Percentiles rank a stretch among this genome's conserved stretches.
These are phyloP conservation scores for Metarhizium robertsii DNA, from an alignment of 2,329 filamentous ascomycete genomes.

Conservation along the genomic window DNA sequence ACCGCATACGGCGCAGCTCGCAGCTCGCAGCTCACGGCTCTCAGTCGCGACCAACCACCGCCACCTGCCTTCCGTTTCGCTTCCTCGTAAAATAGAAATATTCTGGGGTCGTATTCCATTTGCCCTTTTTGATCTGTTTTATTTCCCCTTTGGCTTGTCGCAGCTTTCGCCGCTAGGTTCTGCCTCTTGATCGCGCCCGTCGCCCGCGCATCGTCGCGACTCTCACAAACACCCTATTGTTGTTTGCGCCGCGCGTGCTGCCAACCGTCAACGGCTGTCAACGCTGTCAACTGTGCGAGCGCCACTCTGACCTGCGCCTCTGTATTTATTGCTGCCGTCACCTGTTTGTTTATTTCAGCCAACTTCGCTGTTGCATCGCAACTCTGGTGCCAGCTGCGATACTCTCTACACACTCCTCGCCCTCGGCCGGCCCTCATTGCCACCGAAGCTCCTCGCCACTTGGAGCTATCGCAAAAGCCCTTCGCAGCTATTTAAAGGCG, in stretches of 20 bases:
- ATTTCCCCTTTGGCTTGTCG: neutral
- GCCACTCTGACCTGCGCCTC: neutral
- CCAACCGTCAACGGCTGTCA: slow-evolving; percentile 5
- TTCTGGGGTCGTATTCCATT: neutral
- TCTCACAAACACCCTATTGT: neutral
- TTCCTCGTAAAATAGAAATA: neutral
- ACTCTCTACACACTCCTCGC: neutral
- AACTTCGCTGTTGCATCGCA: neutral
- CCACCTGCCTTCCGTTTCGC: neutral
- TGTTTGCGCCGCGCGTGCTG: slow-evolving; percentile 4
- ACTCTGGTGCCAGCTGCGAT: neutral
- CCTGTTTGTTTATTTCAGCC: neutral
- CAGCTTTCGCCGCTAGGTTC: neutral
- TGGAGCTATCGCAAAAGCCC: neutral
- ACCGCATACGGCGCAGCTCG: slow-evolving; percentile 6
- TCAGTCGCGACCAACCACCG: slow-evolving; percentile 9
- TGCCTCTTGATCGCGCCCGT: neutral
- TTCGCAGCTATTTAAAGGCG: neutral
- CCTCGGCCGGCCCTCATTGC: neutral
- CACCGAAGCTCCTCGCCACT: neutral
- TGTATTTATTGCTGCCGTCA: neutral
- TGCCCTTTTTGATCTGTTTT: neutral
- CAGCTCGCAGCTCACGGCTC: neutral
- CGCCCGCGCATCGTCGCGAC: slow-evolving; percentile 5
- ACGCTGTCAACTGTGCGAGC: neutral